Evolutionary conservation across 768 basidiomycete genomes (phyloP), one percentile per base, ranked within the genome.

Genomic region (Gymnopilus junonius): DNA sequence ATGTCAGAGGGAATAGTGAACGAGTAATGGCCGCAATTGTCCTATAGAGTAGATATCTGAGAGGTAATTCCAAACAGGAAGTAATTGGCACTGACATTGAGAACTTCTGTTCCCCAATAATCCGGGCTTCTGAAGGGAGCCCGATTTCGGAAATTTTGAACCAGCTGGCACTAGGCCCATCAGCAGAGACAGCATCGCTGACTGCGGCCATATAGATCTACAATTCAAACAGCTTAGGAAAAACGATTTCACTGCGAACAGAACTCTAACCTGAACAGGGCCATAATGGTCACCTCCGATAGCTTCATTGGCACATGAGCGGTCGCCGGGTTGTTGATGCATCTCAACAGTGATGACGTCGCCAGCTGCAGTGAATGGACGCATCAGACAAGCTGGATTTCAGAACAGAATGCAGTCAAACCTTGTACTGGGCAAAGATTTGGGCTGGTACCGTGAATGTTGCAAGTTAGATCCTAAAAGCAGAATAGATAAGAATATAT

Each of bases 1-100:
- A 93, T 73, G 42, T 81, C 80, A 17, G 76, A 67, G 1, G 86
- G 87, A 45, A 88, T 74, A 40, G 75, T 83, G 77, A 85, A 82
- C 2, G 80, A 82, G 67, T 75, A 83, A 69, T 84, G 82, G n/a
- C 83, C 83, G 59, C 83, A 85, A 71, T 85, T 84, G 58, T 83
- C 77, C 78, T 81, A 25, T 12, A 27, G 0, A 27, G 27, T n/a
- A 50, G 14, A 23, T 12, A 39, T 43, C 8, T 20, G 32, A 20
- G 3, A 17, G n/a, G 37, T 42, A 27, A 10, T 45, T 27, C 17
- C 20, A 2, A 14, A 20, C 3, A 14, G 11, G 29, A 40, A 8
- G 23, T 6, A 31, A 20, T 11, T 20, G 31, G 23, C 1, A 67
- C 76, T 65, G 54, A 77, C 76, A 70, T 74, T 74, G 25, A 74